Percentiles rank a stretch among this genome's conserved stretches.
These are phyloP conservation scores for Ogataea angusta DNA, from an alignment of 805 yeast genomes.

Conservation along the genomic window DNA sequence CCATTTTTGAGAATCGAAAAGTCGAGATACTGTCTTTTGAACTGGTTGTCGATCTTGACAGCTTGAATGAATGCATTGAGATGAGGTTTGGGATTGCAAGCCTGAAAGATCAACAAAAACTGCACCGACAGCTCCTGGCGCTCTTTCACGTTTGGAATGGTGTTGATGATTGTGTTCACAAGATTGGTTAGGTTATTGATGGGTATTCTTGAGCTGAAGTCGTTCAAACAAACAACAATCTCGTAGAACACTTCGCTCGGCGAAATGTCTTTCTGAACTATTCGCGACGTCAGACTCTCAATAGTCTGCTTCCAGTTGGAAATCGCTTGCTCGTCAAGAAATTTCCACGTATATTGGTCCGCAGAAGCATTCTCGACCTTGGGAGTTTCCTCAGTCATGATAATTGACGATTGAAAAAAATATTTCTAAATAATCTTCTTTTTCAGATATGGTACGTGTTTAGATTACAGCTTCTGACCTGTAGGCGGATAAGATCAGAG, in stretches of 20 bases:
- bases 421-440: not conserved
- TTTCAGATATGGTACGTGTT: constrained; percentile 5
- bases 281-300: constrained; percentile 9
- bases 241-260: constrained; percentile 28
- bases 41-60: constrained; percentile 25
- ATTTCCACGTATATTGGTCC: constrained; percentile 16
- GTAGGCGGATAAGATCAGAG: constrained; percentile 65
- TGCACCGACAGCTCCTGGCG: constrained; percentile 22
- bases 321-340: constrained; percentile 13
- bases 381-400: constrained; percentile 7
- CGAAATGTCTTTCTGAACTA: constrained; percentile 9
- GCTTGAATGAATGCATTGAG: constrained; percentile 23
- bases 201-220: constrained; percentile 23
- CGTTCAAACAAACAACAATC: constrained; percentile 21
- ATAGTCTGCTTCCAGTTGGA: constrained; percentile 13
- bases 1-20: constrained; percentile 25
- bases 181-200: constrained; percentile 15
- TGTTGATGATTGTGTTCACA: constrained; percentile 20
- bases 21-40: constrained; percentile 30
- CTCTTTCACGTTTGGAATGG: constrained; percentile 19
- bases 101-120: constrained; percentile 26
- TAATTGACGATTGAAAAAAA: not conserved
- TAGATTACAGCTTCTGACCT: not conserved
- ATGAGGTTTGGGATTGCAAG: constrained; percentile 23
- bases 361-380: constrained; percentile 2